Evolutionary conservation across 179 eudicot species (phyloP).

Genomic region (Silene vulgaris): DNA sequence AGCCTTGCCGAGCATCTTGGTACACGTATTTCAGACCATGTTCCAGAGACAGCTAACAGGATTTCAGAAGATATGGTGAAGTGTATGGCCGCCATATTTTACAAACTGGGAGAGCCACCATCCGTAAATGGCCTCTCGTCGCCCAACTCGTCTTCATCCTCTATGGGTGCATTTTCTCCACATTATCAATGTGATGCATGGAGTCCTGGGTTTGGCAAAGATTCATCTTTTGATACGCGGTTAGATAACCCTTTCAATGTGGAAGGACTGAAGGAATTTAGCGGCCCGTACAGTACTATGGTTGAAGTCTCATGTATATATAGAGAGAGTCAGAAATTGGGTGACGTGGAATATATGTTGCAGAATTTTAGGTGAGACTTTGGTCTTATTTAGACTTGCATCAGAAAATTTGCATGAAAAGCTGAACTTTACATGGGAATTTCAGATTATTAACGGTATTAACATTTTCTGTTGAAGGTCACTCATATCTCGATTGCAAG

Average conservation of each 20-base stretch:
- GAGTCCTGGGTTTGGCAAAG: slow-evolving; percentile 72
- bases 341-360: slow-evolving; percentile 66
- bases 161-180: slow-evolving; percentile 70
- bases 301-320: slow-evolving; percentile 71
- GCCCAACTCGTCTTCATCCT: slow-evolving; percentile 72
- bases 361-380: slow-evolving; percentile 60
- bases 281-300: slow-evolving; percentile 96
- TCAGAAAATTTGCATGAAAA: neutral
- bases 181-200: slow-evolving; percentile 62
- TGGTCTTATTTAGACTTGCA: neutral
- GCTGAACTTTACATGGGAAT: neutral
- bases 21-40: slow-evolving; percentile 73
- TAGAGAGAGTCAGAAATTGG: slow-evolving; percentile 63
- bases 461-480: slow-evolving; percentile 43
- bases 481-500: slow-evolving; percentile 64
- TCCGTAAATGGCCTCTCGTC: slow-evolving; percentile 58
- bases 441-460: neutral
- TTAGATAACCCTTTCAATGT: slow-evolving; percentile 87
- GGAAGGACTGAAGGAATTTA: slow-evolving; percentile 91
- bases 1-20: slow-evolving; percentile 98
- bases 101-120: slow-evolving; percentile 82
- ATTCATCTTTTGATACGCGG: slow-evolving; percentile 69
- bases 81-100: slow-evolving; percentile 71
- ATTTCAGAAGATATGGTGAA: slow-evolving; percentile 89
- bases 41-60: slow-evolving; percentile 72